Base-by-base conservation (phyloP, 495 filamentous ascomycete species). In the Clohesyomyces aquaticus region DNA sequence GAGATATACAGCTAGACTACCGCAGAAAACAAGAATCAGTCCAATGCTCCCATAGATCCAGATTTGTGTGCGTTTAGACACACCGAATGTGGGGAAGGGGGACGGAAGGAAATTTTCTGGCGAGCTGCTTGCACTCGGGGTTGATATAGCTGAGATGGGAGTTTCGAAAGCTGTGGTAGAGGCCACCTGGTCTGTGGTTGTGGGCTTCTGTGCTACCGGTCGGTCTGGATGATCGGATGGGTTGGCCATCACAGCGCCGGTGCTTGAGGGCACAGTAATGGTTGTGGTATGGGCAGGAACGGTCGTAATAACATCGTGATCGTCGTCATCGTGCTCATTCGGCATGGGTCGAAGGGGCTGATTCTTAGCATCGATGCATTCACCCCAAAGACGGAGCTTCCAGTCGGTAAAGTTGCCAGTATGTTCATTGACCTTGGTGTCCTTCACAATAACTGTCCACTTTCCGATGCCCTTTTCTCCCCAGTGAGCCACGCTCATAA, bases 401-500 rank as follows among this genome's bases (percentile, higher is more conserved):
- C 93, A 98, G 75, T 98, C 93, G 46, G 84, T 82, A 69, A 98
- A 94, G 18, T 80, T 86, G 51, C 94, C 94, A 4, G 76, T 82
- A 71, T 86, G 69, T 6, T 88, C 81, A 73, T 98, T 98, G 41
- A 88, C 86, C 10, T 82, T 74, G 21, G 88, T 88, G 72, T 98
- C 94, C 72, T 92, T 95, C 61, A 97, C 88, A 32, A 96, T 79
- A 58, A 98, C 82, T 1, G 88, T 93, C 94, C 94, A 98, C 21
- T 81, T 89, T 19, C 94, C 94, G 60, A 91, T 74, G 46, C 92
- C 91, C 48, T 85, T 83, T 78, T 98, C 94, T 51, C 93, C 95
- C 91, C 91, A 98, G 74, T 98, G 95, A 69, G 86, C 91, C 50
- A 98, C 95, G 60, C 85, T 91, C 94, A 98, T 98, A 66, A 98